Conservation (phyloP, 331 rosid species). For the Saraca asoca region DNA sequence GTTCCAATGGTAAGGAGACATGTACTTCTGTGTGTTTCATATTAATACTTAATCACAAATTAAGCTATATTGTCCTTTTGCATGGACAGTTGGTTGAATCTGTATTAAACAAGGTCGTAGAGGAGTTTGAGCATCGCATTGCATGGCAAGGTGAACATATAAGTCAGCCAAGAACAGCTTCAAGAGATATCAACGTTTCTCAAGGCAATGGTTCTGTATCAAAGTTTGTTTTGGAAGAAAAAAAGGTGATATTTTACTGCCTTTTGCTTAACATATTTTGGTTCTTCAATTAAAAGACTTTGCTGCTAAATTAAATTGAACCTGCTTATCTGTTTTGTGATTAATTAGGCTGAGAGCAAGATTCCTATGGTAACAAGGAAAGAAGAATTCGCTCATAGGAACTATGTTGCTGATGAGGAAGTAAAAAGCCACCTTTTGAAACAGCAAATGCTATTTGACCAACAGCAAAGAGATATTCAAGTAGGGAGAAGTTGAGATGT, state of each 20-base stretch:
- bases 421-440: conserved; percentile 53
- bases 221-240: conserved; percentile 51
- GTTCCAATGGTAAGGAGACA: conserved; percentile 66
- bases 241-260: conserved; percentile 48
- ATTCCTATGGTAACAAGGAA: conserved; percentile 39
- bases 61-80: conserved; percentile 37
- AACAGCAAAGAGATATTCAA: conserved; percentile 74
- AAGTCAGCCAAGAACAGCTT: conserved; percentile 50
- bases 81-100: conserved; percentile 86
- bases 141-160: conserved; percentile 57
- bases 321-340: conserved; percentile 23
- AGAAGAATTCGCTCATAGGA: conserved; percentile 40
- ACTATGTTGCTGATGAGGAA: conserved; percentile 48
- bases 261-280: conserved; percentile 31
- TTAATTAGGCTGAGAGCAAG: conserved; percentile 56
- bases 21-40: conserved; percentile 14
- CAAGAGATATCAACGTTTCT: conserved; percentile 43
- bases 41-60: conserved; percentile 9
- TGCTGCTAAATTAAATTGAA: not conserved
- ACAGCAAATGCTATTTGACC: conserved; percentile 66
- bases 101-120: conserved; percentile 76
- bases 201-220: conserved; percentile 49
- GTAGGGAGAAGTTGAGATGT: conserved; percentile 40
- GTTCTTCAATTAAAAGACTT: conserved; percentile 17
- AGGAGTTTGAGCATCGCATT: conserved; percentile 80